Conservation (phyloP, 768 basidiomycete species). For the Kwoniella shandongensis region DNA sequence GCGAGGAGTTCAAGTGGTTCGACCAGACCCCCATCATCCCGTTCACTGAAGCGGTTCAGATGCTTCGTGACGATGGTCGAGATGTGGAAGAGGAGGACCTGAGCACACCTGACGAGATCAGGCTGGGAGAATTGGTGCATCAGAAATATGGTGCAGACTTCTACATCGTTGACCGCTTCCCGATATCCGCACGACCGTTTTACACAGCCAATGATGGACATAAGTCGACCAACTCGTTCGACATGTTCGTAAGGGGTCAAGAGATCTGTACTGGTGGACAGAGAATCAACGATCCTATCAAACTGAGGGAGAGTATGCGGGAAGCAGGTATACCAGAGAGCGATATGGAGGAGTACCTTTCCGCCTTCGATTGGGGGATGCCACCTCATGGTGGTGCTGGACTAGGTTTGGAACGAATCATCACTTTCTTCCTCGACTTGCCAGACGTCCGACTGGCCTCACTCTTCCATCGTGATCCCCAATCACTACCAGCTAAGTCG, state of each 20-base stretch:
- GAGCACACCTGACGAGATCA: slow-evolving; percentile 90
- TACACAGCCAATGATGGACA: slow-evolving; percentile 88
- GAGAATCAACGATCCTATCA: slow-evolving; percentile 80
- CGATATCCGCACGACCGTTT: slow-evolving; percentile 86
- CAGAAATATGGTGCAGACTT: slow-evolving; percentile 93
- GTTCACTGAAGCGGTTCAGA: slow-evolving; percentile 78
- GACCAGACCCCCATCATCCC: slow-evolving; percentile 80
- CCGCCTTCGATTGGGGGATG: slow-evolving; percentile 89
- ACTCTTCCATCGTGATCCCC: slow-evolving; percentile 93
- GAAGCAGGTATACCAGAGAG: slow-evolving; percentile 81
- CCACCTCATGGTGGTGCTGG: slow-evolving; percentile 96
- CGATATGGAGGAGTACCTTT: slow-evolving; percentile 84
- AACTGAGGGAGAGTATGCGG: slow-evolving; percentile 79
- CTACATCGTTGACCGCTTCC: slow-evolving; percentile 98
- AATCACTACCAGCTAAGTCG: slow-evolving; percentile 60
- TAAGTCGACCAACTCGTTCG: slow-evolving; percentile 85
- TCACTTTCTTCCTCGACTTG: slow-evolving; percentile 94
- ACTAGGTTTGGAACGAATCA: slow-evolving; percentile 84
- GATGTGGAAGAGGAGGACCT: slow-evolving; percentile 75
- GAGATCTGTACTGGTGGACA: slow-evolving; percentile 97
- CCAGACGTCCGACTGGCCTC: slow-evolving; percentile 88
- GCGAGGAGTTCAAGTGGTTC: slow-evolving; percentile 87
- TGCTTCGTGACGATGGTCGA: slow-evolving; percentile 64
- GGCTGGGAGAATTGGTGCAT: slow-evolving; percentile 80
- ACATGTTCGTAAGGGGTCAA: slow-evolving; percentile 98